A percentile compares a stretch with the other conserved stretches of the same genome.
These are phyloP conservation scores for Stachybotrys echinatus DNA, from an alignment of 2,329 filamentous ascomycete genomes.

Conservation along the genomic window DNA sequence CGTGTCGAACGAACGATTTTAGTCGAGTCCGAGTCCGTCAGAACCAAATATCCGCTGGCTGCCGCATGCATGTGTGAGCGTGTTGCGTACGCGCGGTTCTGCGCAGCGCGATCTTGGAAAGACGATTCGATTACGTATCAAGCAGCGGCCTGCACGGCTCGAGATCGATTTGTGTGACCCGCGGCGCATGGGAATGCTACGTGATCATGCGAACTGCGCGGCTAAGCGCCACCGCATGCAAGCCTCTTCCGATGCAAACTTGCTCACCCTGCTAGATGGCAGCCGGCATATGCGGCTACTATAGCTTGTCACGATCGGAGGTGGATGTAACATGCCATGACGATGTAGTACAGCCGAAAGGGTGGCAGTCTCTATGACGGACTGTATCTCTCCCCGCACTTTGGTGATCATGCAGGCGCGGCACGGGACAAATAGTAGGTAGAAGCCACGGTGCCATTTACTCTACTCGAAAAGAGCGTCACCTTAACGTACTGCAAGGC, in stretches of 20 bases:
- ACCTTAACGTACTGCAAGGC: no score
- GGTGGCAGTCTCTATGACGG: background rate
- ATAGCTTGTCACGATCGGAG: background rate
- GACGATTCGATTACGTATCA: background rate
- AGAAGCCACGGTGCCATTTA: no score
- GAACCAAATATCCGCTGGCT: no score
- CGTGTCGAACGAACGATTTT: no score
- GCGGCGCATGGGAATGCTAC: background rate
- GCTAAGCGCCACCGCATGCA: background rate
- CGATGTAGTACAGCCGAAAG: background rate
- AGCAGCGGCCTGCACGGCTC: background rate
- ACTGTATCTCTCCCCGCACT: background rate
- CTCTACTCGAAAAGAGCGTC: no score
- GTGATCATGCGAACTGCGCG: background rate
- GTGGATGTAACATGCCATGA: background rate
- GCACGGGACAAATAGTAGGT: no score
- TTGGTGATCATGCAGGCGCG: no score
- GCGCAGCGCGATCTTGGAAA: no score
- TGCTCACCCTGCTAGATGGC: background rate
- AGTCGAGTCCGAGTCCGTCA: background rate
- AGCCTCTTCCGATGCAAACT: no score
- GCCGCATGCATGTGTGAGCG: no score
- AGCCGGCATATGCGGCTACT: background rate
- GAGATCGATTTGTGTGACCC: background rate
- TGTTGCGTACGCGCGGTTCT: no score